Evolutionary conservation across 164 flowering plant species (phyloP), one percentile per base, ranked within the genome.

Genomic region (Pachysandra terminalis): DNA sequence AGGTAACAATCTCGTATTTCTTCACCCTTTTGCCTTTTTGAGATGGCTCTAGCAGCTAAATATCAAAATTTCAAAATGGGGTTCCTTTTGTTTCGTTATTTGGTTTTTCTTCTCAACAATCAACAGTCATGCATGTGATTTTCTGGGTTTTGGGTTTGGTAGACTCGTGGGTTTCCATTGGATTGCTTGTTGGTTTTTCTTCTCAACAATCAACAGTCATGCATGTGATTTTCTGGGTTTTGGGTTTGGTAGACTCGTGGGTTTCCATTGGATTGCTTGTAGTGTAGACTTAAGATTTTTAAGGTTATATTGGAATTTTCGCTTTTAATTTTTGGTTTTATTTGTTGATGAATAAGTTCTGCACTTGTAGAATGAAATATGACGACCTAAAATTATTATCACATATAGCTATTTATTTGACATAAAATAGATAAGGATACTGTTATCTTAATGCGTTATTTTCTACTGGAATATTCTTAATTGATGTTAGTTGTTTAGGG

Each of bases 1-100:
- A 88, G 93, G 93, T 87, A 71, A 51, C 19, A 25, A 9, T 22
- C 10, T 51, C n/a, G 5, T 54, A 16, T 32, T 21, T 21, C 45
- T 51, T 1, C 23, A n/a, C 22, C 9, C 2, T 37, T 70, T 3
- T 53, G n/a, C 51, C 21, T 51, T 35, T n/a, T 9, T 54, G 59
- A 52, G 49, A 9, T 32, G 7, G 2, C 7, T 14, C 41, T 49
- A 3, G 14, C 14, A 5, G 6, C 17, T 45, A 10, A 45, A 45
- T 10, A 10, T 45, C 51, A 13, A 45, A 45, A 45, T 16, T 55
- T 55, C 19, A 7, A 1, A 55, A 10, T 0, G 28, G 59, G 28
- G 19, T 56, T 21, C 4, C 16, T 21, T 21, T 56, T 56, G 14
- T 21, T 12, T 55, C n/a, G 7, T 56, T 56, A 9, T 21, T 22